Conservation (phyloP, 371 early-diverging fungal species). For the Apophysomyces elegans region DNA sequence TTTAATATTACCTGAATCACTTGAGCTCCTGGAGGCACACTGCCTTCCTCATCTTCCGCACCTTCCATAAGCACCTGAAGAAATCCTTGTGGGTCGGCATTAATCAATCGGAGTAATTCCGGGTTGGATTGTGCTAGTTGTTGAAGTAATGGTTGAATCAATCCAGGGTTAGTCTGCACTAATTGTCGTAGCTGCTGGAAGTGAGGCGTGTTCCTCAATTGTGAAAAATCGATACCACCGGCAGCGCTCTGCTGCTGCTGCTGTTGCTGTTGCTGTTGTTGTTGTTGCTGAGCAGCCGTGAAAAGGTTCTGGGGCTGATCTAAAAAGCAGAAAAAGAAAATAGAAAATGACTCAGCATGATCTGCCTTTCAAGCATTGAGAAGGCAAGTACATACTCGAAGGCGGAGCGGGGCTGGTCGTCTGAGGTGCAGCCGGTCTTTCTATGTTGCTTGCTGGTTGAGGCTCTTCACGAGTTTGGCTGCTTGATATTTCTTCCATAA, state of each 20-base stretch:
- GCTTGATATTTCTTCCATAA: constrained; percentile 34
- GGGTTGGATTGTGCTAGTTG: constrained; percentile 88
- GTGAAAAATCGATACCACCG: constrained; percentile 54
- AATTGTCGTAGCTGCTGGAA: constrained; percentile 91
- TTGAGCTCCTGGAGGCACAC: constrained; percentile 50
- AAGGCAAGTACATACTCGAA: neutral
- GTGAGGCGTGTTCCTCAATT: constrained; percentile 81
- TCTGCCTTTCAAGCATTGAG: constrained; percentile 12
- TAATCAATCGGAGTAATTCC: constrained; percentile 77
- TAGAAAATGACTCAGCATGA: neutral
- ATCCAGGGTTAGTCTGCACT: constrained; percentile 84
- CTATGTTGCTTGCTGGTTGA: neutral
- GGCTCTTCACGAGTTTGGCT: neutral
- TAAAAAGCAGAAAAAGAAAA: constrained; percentile 6
- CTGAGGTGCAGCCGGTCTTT: neutral
- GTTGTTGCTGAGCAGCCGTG: constrained; percentile 60
- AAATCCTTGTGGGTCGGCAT: constrained; percentile 83
- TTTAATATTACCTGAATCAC: constrained; percentile 69
- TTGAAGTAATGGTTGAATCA: constrained; percentile 86
- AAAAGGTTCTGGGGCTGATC: constrained; percentile 59
- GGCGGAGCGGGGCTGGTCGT: neutral
- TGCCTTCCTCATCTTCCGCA: constrained; percentile 59
- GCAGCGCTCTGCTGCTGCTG: constrained; percentile 36
- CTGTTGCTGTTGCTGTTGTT: constrained; percentile 46
- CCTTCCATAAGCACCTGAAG: constrained; percentile 76